Conservation (phyloP, 2,329 filamentous ascomycete species). For the Verruconis gallopava region DNA sequence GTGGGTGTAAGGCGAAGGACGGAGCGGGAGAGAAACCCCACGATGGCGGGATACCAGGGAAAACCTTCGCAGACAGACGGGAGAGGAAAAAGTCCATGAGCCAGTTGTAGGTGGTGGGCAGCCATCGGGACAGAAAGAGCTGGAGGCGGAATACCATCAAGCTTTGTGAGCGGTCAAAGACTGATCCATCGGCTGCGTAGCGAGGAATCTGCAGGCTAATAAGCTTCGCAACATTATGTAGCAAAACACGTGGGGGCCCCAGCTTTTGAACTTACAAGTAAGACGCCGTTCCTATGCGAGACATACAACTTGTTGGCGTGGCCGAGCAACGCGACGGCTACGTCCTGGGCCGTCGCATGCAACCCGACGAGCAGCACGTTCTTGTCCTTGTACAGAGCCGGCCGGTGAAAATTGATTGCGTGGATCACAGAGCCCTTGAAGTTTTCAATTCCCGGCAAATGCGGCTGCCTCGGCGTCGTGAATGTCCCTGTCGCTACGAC, state of each 20-base stretch:
- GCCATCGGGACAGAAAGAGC: not conserved
- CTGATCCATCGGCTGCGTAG: not conserved
- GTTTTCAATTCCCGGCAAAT: slow-evolving; percentile 24
- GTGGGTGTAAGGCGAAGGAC: slow-evolving; percentile 17
- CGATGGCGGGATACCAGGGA: slow-evolving; percentile 12
- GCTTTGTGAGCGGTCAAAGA: slow-evolving; percentile 1
- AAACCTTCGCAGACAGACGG: slow-evolving; percentile 1
- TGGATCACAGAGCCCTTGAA: slow-evolving; percentile 30
- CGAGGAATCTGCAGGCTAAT: slow-evolving; percentile 11
- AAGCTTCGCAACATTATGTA: slow-evolving; percentile 12
- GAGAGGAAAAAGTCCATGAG: not conserved
- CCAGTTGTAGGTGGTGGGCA: slow-evolving; percentile 1
- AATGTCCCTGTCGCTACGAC: slow-evolving; percentile 37
- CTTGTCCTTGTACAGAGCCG: slow-evolving; percentile 48
- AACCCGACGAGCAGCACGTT: slow-evolving; percentile 79
- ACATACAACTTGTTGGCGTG: slow-evolving; percentile 45
- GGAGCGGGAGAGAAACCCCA: slow-evolving; percentile 18
- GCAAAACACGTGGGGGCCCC: slow-evolving; percentile 22
- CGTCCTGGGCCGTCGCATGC: slow-evolving; percentile 71
- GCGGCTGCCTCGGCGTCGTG: slow-evolving; percentile 31
- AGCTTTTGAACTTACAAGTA: slow-evolving; percentile 23
- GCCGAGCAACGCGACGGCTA: slow-evolving; percentile 32
- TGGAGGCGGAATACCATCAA: slow-evolving; percentile 8
- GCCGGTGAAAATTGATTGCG: slow-evolving; percentile 65
- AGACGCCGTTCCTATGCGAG: slow-evolving; percentile 34